Evolutionary conservation across 208 protist species (phyloP), one percentile per base, ranked within the genome.

Genomic region (Plasmodiophora brassicae): DNA sequence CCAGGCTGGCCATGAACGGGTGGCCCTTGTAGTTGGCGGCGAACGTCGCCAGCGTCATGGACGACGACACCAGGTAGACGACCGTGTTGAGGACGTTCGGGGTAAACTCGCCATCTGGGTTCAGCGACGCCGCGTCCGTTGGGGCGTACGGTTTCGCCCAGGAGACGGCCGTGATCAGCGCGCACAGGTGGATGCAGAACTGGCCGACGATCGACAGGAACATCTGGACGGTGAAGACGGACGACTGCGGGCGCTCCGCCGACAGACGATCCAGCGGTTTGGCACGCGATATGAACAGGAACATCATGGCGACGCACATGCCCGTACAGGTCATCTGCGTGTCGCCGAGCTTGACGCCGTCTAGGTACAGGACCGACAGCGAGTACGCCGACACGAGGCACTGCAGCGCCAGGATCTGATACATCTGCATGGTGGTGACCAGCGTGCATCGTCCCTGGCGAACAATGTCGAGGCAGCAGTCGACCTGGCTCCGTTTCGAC

Each of bases 381-480:
- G 28, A 28, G 71, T 93, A 93, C 0, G 91, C 91, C 38, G 22
- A 72, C 36, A 92, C 8, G 28, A 93, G 41, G 28, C 39, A 92
- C 10, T 88, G 46, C 20, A 93, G 38, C 0, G 90, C 91, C 10
- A 93, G 88, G 14, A 92, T 93, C 41, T 89, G 84, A 41, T 93
- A 93, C 65, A 92, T 92, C 72, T 90, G 72, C n/a, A 91, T 84
- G 1, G 57, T 88, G 1, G 91, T 89, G 0, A 88, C 87, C 5
- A 93, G 44, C 20, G 91, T 91, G 38, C 35, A 88, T 44, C 90
- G 83, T 25, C 46, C 46, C 22, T 99, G 96, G 20, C 96, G 94
- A 28, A 99, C 93, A 87, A 99, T 96, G 90, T 98, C 85, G 45
- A 88, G 50, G 71, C 57, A 72, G 71, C 53, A 45, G 43, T 85